Conservation (phyloP, 2,329 filamentous ascomycete species). For the Knufia petricola region DNA sequence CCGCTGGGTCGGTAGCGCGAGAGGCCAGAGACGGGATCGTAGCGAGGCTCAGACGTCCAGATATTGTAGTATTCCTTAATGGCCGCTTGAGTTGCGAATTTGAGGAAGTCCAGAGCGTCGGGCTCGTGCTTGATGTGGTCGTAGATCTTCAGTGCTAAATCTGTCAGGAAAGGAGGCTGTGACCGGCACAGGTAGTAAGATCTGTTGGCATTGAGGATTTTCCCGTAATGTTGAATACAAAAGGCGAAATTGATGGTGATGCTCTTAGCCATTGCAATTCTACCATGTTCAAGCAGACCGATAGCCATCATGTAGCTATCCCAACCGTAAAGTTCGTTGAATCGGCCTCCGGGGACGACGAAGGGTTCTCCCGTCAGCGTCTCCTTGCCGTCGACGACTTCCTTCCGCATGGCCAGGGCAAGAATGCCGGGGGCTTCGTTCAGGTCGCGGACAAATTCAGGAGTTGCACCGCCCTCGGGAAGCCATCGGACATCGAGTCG, state of each 20-base stretch:
- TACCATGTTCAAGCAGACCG: constrained; percentile 75
- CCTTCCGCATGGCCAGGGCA: constrained; percentile 78
- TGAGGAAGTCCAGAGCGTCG: constrained; percentile 70
- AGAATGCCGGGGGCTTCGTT: constrained; percentile 82
- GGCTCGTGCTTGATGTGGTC: constrained; percentile 84
- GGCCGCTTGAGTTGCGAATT: constrained; percentile 69
- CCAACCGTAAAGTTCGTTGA: constrained; percentile 98
- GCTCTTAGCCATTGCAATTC: constrained; percentile 75
- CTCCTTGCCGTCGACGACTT: constrained; percentile 54
- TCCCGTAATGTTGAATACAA: constrained; percentile 95
- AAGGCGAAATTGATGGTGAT: constrained; percentile 98
- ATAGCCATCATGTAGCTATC: constrained; percentile 98
- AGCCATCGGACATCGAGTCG: constrained; percentile 78
- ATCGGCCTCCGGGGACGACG: constrained; percentile 91
- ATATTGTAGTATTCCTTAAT: constrained; percentile 95
- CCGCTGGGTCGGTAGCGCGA: constrained; percentile 80
- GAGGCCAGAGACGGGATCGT: constrained; percentile 67
- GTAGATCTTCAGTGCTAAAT: constrained; percentile 91
- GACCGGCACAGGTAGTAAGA: constrained; percentile 93
- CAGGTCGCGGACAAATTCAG: constrained; percentile 70
- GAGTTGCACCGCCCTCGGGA: constrained; percentile 57
- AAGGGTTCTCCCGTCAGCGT: constrained; percentile 76
- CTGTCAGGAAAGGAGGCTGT: constrained; percentile 91
- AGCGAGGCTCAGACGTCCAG: constrained; percentile 70
- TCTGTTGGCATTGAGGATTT: constrained; percentile 92